Base-by-base conservation (phyloP, 768 basidiomycete genomes). In the Boletus bicolor region DNA sequence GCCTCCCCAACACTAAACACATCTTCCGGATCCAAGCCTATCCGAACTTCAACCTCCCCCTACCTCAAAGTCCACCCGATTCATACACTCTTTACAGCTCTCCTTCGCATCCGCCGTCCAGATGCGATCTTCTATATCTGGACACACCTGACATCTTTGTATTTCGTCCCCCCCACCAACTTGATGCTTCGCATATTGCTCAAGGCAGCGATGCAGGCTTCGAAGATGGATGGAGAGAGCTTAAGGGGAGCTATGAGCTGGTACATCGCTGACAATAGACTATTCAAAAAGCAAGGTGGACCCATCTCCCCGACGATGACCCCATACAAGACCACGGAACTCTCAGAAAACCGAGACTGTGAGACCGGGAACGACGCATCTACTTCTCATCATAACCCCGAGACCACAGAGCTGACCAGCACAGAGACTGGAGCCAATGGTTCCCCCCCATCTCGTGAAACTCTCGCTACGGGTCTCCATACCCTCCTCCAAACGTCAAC, bases 101-200 rank as follows among this genome's bases (percentile, higher is more conserved):
- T 91, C 41, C 74, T 76, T 26, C 76, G 75, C 21, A 75, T 76
- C 19, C 72, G 76, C 32, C 80, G 87, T 4, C 86, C 86, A 0
- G 87, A 89, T 60, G 72, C 79, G 7, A 77, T 86, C 4, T 85
- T 89, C 66, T 72, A 72, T 42, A 63, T 91, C 1, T 93, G 88
- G 86, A 83, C 86, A n/a, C 70, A 82, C 26, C 81, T 90, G 71
- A 73, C 73, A 4, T 62, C 69, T 0, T 67, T 91, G 4, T 93
- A 87, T 66, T 77, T 74, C 5, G 73, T 85, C 0, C 67, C 73
- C 4, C 86, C 85, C 0, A 80, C 87, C 44, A 67, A 76, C 17
- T 67, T 70, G 48, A 82, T 86, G 32, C 78, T 93, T 50, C 75
- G 77, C 43, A 74, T 85, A 51, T 64, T 93, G 11, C 76, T 92